Percentiles rank a stretch among this genome's conserved stretches.
phyloP scores from a whole-genome alignment of 306 rosid genomes.

The Malus domestica region ASM211411v1 NC_041794.1:30298501-30299000 shows the following conservation, averaged over 20 bases:
- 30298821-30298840: not conserved
- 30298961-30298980: constrained; percentile 2
- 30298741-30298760: not conserved
- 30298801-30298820: not conserved
- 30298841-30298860: not conserved
- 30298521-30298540: not conserved
- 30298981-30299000: constrained; percentile 76
- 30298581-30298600: not conserved
- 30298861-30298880: not conserved
- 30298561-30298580: not conserved
- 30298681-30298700: too few species aligned
- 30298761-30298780: too few species aligned
- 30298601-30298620: too few species aligned
- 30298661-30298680: too few species aligned
- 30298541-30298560: not conserved
- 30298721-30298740: too few species aligned
- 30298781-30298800: not conserved
- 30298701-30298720: not conserved
- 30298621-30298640: too few species aligned
- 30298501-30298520: not conserved
- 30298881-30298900: constrained; percentile 20
- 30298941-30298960: not conserved
- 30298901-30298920: not conserved
- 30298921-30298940: not conserved
- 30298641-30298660: too few species aligned